These are phyloP conservation scores for Omphalea diandra DNA, from an alignment of 441 rosid species.

Conservation along the genomic window DNA sequence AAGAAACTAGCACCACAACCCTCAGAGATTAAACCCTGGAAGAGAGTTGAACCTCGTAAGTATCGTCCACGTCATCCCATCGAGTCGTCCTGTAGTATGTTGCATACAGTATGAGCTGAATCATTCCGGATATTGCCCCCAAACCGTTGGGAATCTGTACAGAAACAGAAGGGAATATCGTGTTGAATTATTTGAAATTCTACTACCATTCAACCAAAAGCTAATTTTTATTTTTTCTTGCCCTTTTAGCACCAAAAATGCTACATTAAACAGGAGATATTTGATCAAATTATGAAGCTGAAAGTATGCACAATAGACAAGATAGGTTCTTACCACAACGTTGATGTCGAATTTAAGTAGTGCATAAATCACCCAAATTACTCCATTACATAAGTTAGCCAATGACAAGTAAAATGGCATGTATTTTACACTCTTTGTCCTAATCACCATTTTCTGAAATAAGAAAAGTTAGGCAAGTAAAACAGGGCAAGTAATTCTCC, in stretches of 20 bases:
- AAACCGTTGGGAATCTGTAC: slow-evolving; percentile 27
- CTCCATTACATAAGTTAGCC: slow-evolving; percentile 43
- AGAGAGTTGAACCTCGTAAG: slow-evolving; percentile 42
- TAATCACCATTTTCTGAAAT: slow-evolving; percentile 43
- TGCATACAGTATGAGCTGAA: slow-evolving; percentile 54
- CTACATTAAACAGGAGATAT: not conserved
- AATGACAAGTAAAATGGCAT: slow-evolving; percentile 51
- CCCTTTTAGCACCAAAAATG: too few species aligned
- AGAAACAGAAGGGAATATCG: not conserved
- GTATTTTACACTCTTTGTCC: slow-evolving; percentile 55
- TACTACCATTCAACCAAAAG: too few species aligned
- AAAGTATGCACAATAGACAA: not conserved
- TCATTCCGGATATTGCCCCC: slow-evolving; percentile 52
- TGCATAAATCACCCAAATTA: slow-evolving; percentile 42
- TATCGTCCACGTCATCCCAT: slow-evolving; percentile 31
- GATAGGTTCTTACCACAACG: slow-evolving; percentile 36
- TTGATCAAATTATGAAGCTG: not conserved
- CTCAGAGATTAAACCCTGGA: not conserved
- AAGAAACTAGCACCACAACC: not conserved
- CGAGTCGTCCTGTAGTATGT: slow-evolving; percentile 46
- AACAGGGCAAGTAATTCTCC: too few species aligned
- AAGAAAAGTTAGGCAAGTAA: not conserved
- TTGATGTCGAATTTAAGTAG: slow-evolving; percentile 42
- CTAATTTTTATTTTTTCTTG: too few species aligned
- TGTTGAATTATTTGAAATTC: not conserved